phyloP scores from a whole-genome alignment of 371 early-diverging fungal genomes.

The Mortierella sp. region DNA sequence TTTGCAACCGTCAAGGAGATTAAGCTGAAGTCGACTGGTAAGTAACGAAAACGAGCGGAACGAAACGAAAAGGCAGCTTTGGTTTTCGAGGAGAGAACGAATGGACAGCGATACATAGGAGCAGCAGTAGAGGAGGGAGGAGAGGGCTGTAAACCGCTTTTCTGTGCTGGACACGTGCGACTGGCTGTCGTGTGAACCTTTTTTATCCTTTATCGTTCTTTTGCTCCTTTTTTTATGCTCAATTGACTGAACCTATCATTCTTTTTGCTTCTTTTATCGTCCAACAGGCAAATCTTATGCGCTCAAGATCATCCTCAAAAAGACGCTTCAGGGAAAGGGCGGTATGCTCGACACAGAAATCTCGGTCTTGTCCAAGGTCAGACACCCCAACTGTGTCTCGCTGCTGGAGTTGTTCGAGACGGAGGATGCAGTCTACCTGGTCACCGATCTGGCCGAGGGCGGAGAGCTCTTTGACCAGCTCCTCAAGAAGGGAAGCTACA shows the following conservation, averaged over 20 bases:
- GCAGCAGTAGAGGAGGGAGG: neutral
- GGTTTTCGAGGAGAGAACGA: neutral
- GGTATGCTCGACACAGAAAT: conserved; percentile 88
- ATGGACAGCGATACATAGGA: neutral
- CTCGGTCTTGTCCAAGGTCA: conserved; percentile 81
- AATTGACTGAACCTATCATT: neutral
- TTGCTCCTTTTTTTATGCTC: neutral
- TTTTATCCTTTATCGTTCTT: neutral
- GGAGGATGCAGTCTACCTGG: conserved; percentile 83
- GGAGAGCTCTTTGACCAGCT: conserved; percentile 91
- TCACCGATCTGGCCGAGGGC: conserved; percentile 88
- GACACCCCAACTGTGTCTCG: conserved; percentile 86
- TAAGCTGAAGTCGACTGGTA: conserved; percentile 44
- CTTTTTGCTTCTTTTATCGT: conserved; percentile 56
- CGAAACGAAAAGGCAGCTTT: too few species aligned
- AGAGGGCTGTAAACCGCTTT: neutral
- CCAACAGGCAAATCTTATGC: conserved; percentile 74
- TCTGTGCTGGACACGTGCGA: neutral
- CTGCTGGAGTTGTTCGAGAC: conserved; percentile 85
- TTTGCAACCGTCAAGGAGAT: conserved; percentile 84
- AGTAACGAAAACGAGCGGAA: neutral
- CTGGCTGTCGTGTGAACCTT: neutral
- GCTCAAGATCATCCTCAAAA: conserved; percentile 86
- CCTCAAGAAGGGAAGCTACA: conserved; percentile 81
- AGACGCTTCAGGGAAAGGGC: conserved; percentile 70